Percentiles rank a stretch among this genome's conserved stretches.
phyloP scores from a whole-genome alignment of 129 eudicot species.

The Helichrysum umbraculigerum region DNA sequence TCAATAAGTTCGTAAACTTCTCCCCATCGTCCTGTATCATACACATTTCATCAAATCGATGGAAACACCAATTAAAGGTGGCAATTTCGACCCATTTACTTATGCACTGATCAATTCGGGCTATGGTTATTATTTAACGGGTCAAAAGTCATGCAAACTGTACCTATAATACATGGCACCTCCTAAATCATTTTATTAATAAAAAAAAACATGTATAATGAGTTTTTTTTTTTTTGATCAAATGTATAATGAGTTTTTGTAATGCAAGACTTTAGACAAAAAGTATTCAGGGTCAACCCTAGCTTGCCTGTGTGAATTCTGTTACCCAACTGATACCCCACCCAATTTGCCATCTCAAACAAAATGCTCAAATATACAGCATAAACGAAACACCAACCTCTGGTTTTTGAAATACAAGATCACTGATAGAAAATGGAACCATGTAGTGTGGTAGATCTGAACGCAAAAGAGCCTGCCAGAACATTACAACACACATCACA shows the following conservation, averaged over 20 bases:
- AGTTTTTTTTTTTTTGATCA: too few species aligned
- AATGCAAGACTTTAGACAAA: neutral
- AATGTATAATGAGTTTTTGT: neutral
- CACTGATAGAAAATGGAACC: slow-evolving; percentile 76
- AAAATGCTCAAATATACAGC: neutral
- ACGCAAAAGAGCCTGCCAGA: slow-evolving; percentile 80
- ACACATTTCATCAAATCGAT: slow-evolving; percentile 8
- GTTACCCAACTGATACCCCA: neutral
- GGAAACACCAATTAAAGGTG: neutral
- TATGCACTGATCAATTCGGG: too few species aligned
- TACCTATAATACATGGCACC: neutral
- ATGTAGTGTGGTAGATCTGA: slow-evolving; percentile 95
- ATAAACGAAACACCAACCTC: slow-evolving; percentile 59
- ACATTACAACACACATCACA: neutral
- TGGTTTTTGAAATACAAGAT: slow-evolving; percentile 71
- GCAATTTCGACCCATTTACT: neutral
- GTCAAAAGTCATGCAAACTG: slow-evolving; percentile 5
- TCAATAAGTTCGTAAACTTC: slow-evolving; percentile 86
- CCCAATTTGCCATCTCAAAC: slow-evolving; percentile 9
- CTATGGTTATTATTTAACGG: neutral
- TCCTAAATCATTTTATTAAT: neutral
- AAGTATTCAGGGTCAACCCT: neutral
- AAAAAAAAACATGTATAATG: neutral
- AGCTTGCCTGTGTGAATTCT: neutral
- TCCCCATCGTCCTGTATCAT: slow-evolving; percentile 80